phyloP scores from a whole-genome alignment of 305 asterid genomes.

The Withania somnifera region DNA sequence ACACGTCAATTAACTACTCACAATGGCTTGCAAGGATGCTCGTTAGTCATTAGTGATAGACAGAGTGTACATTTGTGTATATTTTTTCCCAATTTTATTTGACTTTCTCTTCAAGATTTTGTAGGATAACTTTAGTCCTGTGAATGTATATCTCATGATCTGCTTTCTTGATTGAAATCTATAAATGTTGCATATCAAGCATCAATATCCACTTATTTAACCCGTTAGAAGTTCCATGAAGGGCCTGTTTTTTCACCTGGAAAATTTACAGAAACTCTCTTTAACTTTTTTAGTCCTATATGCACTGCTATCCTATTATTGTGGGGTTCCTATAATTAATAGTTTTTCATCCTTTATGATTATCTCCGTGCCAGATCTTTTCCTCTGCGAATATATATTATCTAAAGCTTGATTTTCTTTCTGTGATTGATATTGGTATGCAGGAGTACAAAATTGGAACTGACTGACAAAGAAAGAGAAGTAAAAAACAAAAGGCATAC shows the following conservation, averaged over 20 bases:
- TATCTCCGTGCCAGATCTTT: background rate
- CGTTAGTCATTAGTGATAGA: background rate
- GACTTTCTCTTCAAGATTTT: background rate
- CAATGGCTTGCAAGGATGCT: background rate
- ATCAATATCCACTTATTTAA: background rate
- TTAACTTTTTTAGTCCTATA: background rate
- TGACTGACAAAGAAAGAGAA: constrained; percentile 3
- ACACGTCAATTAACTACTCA: background rate
- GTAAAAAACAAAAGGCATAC: constrained; percentile 15
- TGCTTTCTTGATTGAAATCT: background rate
- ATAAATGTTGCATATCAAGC: background rate
- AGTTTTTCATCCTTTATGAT: background rate
- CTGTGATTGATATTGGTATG: background rate
- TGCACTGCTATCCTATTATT: background rate
- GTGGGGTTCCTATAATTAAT: background rate
- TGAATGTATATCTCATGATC: background rate
- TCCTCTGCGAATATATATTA: background rate
- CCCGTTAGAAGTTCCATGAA: background rate
- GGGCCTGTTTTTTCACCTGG: background rate
- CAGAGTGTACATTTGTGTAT: too few species aligned
- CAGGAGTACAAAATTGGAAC: constrained; percentile 23
- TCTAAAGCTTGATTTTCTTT: background rate
- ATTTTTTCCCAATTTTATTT: background rate
- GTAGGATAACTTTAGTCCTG: background rate
- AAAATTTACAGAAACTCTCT: background rate